Conservation (phyloP, 768 basidiomycete genomes). For the Xerocomus brunneocitrinus region DNA sequence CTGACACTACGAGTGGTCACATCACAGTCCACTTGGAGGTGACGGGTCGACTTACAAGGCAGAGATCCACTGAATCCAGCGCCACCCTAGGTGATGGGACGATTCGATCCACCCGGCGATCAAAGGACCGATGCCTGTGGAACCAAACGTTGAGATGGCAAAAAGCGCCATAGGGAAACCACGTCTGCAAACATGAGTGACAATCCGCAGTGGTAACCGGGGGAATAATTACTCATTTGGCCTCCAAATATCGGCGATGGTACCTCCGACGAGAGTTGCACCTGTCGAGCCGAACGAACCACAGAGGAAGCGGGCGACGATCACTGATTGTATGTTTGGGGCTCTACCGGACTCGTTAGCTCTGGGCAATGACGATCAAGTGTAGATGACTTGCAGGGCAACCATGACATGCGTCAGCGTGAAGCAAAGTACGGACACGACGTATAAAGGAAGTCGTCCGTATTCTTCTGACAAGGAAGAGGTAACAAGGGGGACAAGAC, state of each 20-base stretch:
- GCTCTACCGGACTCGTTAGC: slow-evolving; percentile 26
- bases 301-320: slow-evolving; percentile 59
- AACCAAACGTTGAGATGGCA: slow-evolving; percentile 53
- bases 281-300: slow-evolving; percentile 68
- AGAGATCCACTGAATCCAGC: slow-evolving; percentile 84
- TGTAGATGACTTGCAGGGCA: slow-evolving; percentile 22
- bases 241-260: slow-evolving; percentile 65
- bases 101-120: slow-evolving; percentile 65
- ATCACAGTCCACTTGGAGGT: background rate
- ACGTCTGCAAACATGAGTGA: slow-evolving; percentile 43
- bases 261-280: slow-evolving; percentile 72
- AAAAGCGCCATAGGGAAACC: slow-evolving; percentile 78
- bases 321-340: slow-evolving; percentile 54
- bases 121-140: slow-evolving; percentile 61
- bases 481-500: slow-evolving; percentile 56
- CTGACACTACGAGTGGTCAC: slow-evolving; percentile 38
- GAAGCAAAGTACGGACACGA: slow-evolving; percentile 47
- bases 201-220: background rate
- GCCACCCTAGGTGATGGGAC: slow-evolving; percentile 56
- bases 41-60: slow-evolving; percentile 43
- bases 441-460: slow-evolving; percentile 58
- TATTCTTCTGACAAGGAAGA: slow-evolving; percentile 73
- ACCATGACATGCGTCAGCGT: slow-evolving; percentile 44
- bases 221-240: slow-evolving; percentile 48
- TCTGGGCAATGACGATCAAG: background rate